phyloP scores from a whole-genome alignment of 768 basidiomycete genomes.

The Rubroboletus satanas region DNA sequence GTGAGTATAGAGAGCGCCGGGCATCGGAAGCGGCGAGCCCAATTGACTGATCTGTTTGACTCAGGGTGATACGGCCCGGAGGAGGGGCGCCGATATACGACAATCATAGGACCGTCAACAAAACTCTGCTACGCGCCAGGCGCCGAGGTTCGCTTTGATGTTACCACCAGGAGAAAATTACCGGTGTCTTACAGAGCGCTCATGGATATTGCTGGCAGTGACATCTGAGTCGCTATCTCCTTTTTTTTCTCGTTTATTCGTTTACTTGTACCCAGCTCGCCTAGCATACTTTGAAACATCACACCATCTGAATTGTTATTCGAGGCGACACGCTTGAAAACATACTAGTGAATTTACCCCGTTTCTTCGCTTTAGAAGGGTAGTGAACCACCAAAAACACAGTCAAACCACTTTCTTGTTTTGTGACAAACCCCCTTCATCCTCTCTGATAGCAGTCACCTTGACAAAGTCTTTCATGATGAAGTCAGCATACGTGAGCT shows the following conservation, averaged over 20 bases:
- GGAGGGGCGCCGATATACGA: not conserved
- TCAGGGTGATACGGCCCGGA: not conserved
- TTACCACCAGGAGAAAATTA: not conserved
- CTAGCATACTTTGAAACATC: not conserved
- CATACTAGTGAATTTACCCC: not conserved
- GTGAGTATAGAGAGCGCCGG: not conserved
- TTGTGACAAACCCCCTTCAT: conserved; percentile 39
- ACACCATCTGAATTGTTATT: not conserved
- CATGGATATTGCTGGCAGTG: not conserved
- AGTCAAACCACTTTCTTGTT: conserved; percentile 14
- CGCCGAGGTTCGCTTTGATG: not conserved
- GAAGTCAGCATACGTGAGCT: conserved; percentile 69
- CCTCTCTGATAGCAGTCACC: conserved; percentile 52
- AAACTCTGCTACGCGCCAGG: not conserved
- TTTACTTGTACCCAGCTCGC: not conserved
- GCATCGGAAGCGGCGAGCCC: not conserved
- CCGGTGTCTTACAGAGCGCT: not conserved
- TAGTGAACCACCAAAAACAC: not conserved
- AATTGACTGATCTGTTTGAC: not conserved
- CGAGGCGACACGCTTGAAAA: not conserved
- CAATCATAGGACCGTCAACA: not conserved
- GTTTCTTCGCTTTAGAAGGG: not conserved
- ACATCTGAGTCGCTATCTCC: too few relatives aligned
- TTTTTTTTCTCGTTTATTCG: not conserved
- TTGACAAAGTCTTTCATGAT: conserved; percentile 70